These are phyloP conservation scores for Mallotus japonicus DNA, from an alignment of 441 rosid genomes.

Conservation along the genomic window DNA sequence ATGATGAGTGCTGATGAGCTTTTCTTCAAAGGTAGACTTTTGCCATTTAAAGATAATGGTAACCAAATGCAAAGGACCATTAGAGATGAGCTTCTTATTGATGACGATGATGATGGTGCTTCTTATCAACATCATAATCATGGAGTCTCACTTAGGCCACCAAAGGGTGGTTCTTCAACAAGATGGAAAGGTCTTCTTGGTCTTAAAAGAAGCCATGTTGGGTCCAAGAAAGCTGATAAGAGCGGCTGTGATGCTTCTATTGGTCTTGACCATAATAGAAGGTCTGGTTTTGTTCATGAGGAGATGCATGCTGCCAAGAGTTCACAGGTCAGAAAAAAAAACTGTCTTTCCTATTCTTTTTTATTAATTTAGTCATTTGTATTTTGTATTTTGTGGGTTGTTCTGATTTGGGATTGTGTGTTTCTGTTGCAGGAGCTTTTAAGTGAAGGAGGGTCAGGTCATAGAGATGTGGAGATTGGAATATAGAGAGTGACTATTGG, in stretches of 20 bases:
- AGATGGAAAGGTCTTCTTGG: conserved; percentile 86
- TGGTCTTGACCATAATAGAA: conserved; percentile 36
- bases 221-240: conserved; percentile 56
- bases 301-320: conserved; percentile 34
- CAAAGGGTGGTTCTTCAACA: conserved; percentile 57
- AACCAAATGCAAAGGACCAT: conserved; percentile 62
- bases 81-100: conserved; percentile 82
- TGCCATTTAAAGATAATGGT: conserved; percentile 65
- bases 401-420: conserved; percentile 8
- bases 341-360: too few relatives aligned
- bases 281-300: conserved; percentile 40
- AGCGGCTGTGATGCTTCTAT: conserved; percentile 25
- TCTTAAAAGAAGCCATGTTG: conserved; percentile 64
- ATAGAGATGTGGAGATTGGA: conserved; percentile 58
- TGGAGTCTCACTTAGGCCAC: conserved; percentile 46
- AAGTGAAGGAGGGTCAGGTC: conserved; percentile 53
- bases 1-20: conserved; percentile 98
- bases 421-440: conserved; percentile 45
- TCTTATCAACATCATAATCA: background rate
- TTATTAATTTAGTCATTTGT: background rate
- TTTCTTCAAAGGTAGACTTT: conserved; percentile 77
- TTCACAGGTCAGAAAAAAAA: conserved; percentile 48
- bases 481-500: conserved; percentile 33
- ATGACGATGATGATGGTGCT: conserved; percentile 39
- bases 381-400: background rate